phyloP scores from a whole-genome alignment of 148 eudicot genomes.

The Camellia granthamiana region DNA sequence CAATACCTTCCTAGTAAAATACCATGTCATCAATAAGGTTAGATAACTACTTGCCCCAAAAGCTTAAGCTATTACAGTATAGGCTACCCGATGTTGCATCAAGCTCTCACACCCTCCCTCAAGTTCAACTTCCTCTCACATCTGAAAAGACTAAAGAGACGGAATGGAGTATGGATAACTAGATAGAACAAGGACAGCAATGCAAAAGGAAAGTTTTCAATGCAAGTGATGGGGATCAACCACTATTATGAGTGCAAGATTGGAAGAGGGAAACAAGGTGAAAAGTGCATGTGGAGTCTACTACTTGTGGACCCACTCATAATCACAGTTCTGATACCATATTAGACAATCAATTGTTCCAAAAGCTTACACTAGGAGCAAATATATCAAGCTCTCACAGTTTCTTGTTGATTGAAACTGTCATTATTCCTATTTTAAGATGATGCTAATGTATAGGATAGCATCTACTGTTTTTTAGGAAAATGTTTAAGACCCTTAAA shows the following conservation, averaged over 20 bases:
- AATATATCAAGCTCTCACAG: too few relatives aligned
- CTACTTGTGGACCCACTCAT: not conserved
- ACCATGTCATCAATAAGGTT: not conserved
- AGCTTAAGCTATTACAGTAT: too few relatives aligned
- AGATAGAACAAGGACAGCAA: not conserved
- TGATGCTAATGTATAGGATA: not conserved
- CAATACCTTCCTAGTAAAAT: not conserved
- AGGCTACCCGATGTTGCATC: too few relatives aligned
- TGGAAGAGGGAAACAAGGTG: not conserved
- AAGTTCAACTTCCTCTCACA: too few relatives aligned
- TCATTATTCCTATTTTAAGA: not conserved
- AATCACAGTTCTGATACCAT: not conserved
- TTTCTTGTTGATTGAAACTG: too few relatives aligned
- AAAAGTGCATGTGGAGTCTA: too few relatives aligned
- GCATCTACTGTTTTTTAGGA: not conserved
- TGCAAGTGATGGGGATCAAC: not conserved
- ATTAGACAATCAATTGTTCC: too few relatives aligned
- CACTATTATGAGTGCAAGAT: not conserved
- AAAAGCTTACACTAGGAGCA: not conserved
- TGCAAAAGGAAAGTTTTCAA: not conserved
- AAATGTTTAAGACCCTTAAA: too few relatives aligned
- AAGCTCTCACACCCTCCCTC: not conserved
- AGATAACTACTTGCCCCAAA: not conserved
- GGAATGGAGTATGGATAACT: not conserved
- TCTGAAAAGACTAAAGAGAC: not conserved